These are phyloP conservation scores for Ophiostoma quercus DNA, from an alignment of 2,329 filamentous ascomycete genomes.

Conservation along the genomic window DNA sequence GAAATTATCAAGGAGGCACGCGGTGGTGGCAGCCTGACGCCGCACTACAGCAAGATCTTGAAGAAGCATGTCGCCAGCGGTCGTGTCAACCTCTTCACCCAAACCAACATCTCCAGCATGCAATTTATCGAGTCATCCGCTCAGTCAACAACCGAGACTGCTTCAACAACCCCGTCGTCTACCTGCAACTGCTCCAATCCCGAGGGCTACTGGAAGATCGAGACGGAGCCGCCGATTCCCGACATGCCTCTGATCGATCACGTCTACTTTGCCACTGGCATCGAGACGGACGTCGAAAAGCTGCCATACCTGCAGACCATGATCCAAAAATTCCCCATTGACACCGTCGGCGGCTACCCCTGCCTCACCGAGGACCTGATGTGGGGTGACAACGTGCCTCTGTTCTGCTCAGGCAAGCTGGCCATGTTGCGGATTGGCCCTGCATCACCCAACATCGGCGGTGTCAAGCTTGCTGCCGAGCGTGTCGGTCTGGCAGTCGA, in stretches of 20 bases:
- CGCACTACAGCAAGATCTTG: conserved; percentile 61
- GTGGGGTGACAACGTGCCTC: conserved; percentile 66
- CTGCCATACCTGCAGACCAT: conserved; percentile 60
- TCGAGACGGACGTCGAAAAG: conserved; percentile 56
- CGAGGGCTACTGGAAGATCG: conserved; percentile 38
- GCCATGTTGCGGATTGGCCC: conserved; percentile 27
- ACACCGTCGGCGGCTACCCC: conserved; percentile 60
- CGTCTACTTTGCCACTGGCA: conserved; percentile 71
- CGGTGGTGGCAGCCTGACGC: conserved; percentile 72
- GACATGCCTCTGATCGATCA: conserved; percentile 57
- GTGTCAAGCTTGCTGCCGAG: conserved; percentile 26
- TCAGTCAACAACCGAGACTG: background rate
- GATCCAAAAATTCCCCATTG: conserved; percentile 54
- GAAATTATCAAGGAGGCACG: conserved; percentile 61
- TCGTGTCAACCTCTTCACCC: conserved; percentile 50
- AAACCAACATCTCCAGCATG: conserved; percentile 9
- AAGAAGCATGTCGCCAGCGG: conserved; percentile 52
- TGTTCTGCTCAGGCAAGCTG: conserved; percentile 28
- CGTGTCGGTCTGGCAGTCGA: conserved; percentile 24
- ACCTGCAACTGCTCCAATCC: background rate
- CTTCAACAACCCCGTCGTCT: background rate
- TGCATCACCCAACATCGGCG: conserved; percentile 26
- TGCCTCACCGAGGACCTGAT: conserved; percentile 70
- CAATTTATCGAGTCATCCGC: background rate
- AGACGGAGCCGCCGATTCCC: conserved; percentile 49